phyloP scores from a whole-genome alignment of 164 flowering plant species.

The Aristolochia californica region DNA sequence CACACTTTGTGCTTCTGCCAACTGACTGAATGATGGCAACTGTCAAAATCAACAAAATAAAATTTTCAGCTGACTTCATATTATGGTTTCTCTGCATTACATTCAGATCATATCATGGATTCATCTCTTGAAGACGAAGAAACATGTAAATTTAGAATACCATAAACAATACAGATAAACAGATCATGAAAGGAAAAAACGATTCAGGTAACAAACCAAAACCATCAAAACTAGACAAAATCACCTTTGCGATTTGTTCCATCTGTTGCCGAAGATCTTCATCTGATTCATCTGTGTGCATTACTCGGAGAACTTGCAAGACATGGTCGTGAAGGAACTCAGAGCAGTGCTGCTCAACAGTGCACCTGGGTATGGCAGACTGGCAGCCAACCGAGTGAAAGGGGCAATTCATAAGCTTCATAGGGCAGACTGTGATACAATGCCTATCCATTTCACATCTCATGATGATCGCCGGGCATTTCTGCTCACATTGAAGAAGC shows the following conservation, averaged over 20 bases:
- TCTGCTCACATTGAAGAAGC: conserved; percentile 73
- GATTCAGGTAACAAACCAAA: neutral
- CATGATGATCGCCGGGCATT: conserved; percentile 48
- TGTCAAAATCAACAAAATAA: conserved; percentile 18
- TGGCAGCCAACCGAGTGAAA: conserved; percentile 68
- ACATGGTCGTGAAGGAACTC: conserved; percentile 48
- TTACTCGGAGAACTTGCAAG: conserved; percentile 28
- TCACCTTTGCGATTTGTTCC: conserved; percentile 44
- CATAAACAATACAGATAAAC: neutral
- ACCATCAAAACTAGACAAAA: conserved; percentile 1
- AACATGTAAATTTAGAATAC: neutral
- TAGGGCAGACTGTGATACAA: conserved; percentile 80
- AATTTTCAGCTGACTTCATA: neutral
- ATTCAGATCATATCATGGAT: neutral
- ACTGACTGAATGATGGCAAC: conserved; percentile 30
- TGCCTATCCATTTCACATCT: conserved; percentile 91
- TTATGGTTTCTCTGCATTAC: neutral
- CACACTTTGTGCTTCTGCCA: conserved; percentile 32
- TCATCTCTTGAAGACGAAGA: neutral
- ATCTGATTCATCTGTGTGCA: conserved; percentile 42
- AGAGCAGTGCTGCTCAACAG: conserved; percentile 33
- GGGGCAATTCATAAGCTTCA: conserved; percentile 80
- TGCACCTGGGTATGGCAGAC: conserved; percentile 34
- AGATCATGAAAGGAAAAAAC: neutral
- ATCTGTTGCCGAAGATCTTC: conserved; percentile 34